Conservation (phyloP, 2,329 filamentous ascomycete genomes). For the Sporothrix humicola region DNA sequence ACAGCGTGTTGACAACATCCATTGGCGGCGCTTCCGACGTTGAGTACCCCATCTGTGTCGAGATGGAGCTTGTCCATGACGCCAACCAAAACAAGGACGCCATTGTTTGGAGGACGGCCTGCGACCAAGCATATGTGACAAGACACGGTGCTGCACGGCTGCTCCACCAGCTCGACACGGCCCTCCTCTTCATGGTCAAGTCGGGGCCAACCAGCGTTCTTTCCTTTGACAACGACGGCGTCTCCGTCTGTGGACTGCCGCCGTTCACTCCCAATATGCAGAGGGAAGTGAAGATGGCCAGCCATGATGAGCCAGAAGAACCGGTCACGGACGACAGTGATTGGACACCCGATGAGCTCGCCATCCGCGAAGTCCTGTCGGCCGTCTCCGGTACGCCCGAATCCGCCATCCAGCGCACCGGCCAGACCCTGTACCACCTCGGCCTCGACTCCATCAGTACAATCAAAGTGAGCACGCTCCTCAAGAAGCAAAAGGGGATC, state of each 20-base stretch:
- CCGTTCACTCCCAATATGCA: slow-evolving; percentile 45
- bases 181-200: slow-evolving; percentile 62
- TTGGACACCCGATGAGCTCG: slow-evolving; percentile 48
- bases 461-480: slow-evolving; percentile 77
- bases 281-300: not conserved
- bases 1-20: slow-evolving; percentile 57
- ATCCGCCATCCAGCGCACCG: slow-evolving; percentile 59
- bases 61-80: slow-evolving; percentile 67
- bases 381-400: slow-evolving; percentile 65
- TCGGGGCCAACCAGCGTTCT: slow-evolving; percentile 52
- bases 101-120: slow-evolving; percentile 70
- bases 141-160: slow-evolving; percentile 55
- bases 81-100: slow-evolving; percentile 44
- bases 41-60: slow-evolving; percentile 82
- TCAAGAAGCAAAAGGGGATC: slow-evolving; percentile 66
- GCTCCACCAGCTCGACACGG: slow-evolving; percentile 63
- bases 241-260: slow-evolving; percentile 70
- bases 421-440: slow-evolving; percentile 77
- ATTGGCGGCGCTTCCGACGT: slow-evolving; percentile 68
- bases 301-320: not conserved
- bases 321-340: too few relatives aligned
- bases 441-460: slow-evolving; percentile 91
- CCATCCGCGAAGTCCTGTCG: slow-evolving; percentile 56
- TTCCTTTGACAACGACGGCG: slow-evolving; percentile 54
- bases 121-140: slow-evolving; percentile 62